These are phyloP conservation scores for Spiraea crenata DNA, from an alignment of 331 rosid species.

Conservation along the genomic window DNA sequence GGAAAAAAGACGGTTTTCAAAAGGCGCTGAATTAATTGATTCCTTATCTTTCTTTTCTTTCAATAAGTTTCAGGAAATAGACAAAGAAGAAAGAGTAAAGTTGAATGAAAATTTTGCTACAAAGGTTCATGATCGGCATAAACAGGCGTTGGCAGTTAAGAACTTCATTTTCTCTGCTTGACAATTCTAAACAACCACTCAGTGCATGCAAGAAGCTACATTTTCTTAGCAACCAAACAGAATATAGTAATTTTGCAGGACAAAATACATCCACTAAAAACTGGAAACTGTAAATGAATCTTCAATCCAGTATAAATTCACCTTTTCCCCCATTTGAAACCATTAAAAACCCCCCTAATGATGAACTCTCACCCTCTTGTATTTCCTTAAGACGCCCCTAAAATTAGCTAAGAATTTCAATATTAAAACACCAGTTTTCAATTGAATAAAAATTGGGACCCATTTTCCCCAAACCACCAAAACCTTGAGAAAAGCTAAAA, in stretches of 20 bases:
- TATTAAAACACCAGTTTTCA: not conserved
- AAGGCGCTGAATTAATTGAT: not conserved
- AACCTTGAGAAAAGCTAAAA: not conserved
- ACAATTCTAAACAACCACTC: not conserved
- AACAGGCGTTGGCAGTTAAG: not conserved
- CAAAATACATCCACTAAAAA: not conserved
- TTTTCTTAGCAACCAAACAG: conserved; percentile 6
- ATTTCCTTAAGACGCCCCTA: not conserved
- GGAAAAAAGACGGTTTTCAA: not conserved
- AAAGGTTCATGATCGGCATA: not conserved
- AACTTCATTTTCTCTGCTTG: not conserved
- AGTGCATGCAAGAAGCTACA: not conserved
- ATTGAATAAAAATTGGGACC: conserved; percentile 3
- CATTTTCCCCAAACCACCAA: not conserved
- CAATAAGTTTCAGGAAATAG: not conserved
- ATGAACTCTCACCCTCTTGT: not conserved
- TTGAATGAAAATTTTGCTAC: not conserved
- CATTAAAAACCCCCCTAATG: not conserved
- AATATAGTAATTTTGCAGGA: not conserved
- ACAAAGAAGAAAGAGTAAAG: not conserved
- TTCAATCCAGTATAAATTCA: not conserved
- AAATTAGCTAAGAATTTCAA: not conserved
- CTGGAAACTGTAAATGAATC: not conserved
- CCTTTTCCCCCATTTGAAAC: not conserved
- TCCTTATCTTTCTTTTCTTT: not conserved